Conservation (phyloP, 495 filamentous ascomycete species). For the Penicillium lagena region DNA sequence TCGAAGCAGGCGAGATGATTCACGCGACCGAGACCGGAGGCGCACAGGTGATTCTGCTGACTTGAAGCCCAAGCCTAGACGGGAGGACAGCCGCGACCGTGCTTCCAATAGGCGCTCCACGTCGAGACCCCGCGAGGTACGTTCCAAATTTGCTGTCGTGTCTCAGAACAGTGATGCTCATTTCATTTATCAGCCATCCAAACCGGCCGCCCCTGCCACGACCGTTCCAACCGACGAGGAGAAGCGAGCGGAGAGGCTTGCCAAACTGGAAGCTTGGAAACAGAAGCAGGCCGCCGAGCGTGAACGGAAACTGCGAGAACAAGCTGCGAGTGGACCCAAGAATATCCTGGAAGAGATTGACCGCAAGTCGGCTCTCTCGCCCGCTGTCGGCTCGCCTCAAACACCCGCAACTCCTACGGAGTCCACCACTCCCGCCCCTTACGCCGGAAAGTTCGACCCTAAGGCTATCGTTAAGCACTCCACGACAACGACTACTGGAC, state of each 20-base stretch:
- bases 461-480: slow-evolving; percentile 77
- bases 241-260: slow-evolving; percentile 76
- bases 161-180: slow-evolving; percentile 2
- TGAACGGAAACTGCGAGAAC: slow-evolving; percentile 67
- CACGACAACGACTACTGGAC: slow-evolving; percentile 33
- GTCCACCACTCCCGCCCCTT: slow-evolving; percentile 44
- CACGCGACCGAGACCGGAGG: slow-evolving; percentile 61
- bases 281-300: slow-evolving; percentile 76
- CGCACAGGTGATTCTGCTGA: slow-evolving; percentile 75
- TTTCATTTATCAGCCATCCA: slow-evolving; percentile 25
- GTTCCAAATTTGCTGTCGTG: slow-evolving; percentile 3
- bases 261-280: slow-evolving; percentile 88
- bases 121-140: slow-evolving; percentile 49
- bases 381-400: slow-evolving; percentile 48
- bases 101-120: slow-evolving; percentile 33
- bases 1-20: slow-evolving; percentile 72
- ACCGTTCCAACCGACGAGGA: slow-evolving; percentile 65
- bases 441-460: slow-evolving; percentile 80
- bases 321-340: slow-evolving; percentile 53
- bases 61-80: slow-evolving; percentile 61
- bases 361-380: slow-evolving; percentile 54
- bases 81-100: slow-evolving; percentile 57
- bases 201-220: slow-evolving; percentile 41
- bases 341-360: slow-evolving; percentile 72
- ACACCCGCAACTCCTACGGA: slow-evolving; percentile 44